Evolutionary conservation across 345 rosid species (phyloP), one percentile per base, ranked within the genome.

Genomic region (Melastoma malabathricum): DNA sequence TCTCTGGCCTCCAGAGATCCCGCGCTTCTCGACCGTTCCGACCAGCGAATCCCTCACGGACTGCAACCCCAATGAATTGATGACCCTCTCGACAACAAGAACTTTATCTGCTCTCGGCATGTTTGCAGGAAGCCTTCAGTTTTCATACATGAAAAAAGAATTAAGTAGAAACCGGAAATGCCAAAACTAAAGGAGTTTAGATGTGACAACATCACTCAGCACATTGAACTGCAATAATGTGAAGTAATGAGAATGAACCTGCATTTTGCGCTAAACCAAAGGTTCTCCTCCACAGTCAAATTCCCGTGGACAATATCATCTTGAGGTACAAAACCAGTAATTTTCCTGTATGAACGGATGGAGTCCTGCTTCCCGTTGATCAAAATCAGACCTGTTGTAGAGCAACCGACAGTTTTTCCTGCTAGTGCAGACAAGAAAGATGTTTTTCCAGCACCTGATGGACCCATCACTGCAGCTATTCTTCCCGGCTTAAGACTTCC

Each of bases 361-460:
- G 90, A 72, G 61, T 74, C 82, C 8, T 72, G 52, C 64, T 70
- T 79, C 48, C 88, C 97, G 50, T 92, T 92, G 58, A 92, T 74
- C 56, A 76, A 75, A 69, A 92, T 73, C 63, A 59, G 55, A 56
- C 98, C 97, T 53, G 65, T 74, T 51, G 64, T 57, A 44, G 66
- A 79, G 76, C 88, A 87, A 10, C 94, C 93, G 23, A 78, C 70
- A 19, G 97, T 78, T 75, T 83, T 92, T 29, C 97, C 97, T 7
- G 86, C 95, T 52, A 92, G 68, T 44, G 97, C 89, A 56, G 86
- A 77, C 15, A 92, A 82, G 57, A 87, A 89, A 4, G 90, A 80
- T n/a, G 95, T 92, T 72, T 87, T 84, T 38, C 98, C 97, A 53
- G 98, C 97, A 48, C 97, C 95, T 16, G 98, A 92, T 46, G 97